Conservation (phyloP, 495 filamentous ascomycete species). For the Schizothecium vesticola region DNA sequence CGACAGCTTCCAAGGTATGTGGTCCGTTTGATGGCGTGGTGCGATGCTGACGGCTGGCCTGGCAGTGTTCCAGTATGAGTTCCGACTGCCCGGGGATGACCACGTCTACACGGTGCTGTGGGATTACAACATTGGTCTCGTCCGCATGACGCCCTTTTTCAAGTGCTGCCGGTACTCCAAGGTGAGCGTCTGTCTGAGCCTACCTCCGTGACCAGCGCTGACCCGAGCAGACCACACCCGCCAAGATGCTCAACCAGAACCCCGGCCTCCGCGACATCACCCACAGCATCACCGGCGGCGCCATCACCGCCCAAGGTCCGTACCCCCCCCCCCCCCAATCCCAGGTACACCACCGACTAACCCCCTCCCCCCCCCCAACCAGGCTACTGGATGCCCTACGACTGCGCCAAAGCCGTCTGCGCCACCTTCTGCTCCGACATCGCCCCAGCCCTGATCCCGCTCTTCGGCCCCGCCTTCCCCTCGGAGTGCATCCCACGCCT, state of each 20-base stretch:
- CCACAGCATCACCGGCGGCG: constrained; percentile 90
- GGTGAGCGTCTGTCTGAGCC: constrained; percentile 43
- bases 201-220: not conserved
- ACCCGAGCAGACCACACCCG: constrained; percentile 65
- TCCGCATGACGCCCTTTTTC: constrained; percentile 92
- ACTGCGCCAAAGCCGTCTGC: constrained; percentile 75
- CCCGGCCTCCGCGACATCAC: constrained; percentile 78
- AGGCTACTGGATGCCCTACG: constrained; percentile 98
- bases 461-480: constrained; percentile 82
- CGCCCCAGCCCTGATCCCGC: constrained; percentile 73
- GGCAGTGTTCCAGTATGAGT: constrained; percentile 88
- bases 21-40: not conserved
- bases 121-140: constrained; percentile 96
- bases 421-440: constrained; percentile 85
- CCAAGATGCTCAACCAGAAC: constrained; percentile 72
- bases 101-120: constrained; percentile 77
- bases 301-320: constrained; percentile 82
- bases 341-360: not conserved
- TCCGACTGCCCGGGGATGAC: constrained; percentile 63
- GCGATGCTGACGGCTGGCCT: not conserved
- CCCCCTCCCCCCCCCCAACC: constrained; percentile 26
- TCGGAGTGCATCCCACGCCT: constrained; percentile 58
- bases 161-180: constrained; percentile 83
- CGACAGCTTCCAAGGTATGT: constrained; percentile 79
- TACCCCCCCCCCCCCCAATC: not conserved